These are phyloP conservation scores for Pisolithus marmoratus DNA, from an alignment of 768 basidiomycete species.

Conservation along the genomic window DNA sequence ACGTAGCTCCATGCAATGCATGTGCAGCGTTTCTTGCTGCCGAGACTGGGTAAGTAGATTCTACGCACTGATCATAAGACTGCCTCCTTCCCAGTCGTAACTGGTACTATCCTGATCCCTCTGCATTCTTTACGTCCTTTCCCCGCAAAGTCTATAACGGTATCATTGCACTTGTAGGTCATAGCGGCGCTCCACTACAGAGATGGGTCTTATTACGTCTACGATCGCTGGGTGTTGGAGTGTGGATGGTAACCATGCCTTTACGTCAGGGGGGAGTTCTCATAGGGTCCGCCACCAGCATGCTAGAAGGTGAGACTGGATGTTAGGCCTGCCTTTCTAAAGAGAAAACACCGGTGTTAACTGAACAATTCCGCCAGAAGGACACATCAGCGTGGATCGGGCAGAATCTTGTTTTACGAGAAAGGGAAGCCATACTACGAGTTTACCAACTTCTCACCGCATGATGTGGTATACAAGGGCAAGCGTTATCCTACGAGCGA, in stretches of 20 bases:
- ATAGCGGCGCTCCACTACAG: background rate
- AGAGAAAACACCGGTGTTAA: background rate
- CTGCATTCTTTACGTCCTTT: background rate
- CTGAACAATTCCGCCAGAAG: background rate
- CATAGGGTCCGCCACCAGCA: background rate
- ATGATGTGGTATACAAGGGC: slow-evolving; percentile 58
- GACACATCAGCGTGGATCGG: background rate
- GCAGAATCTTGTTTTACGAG: slow-evolving; percentile 55
- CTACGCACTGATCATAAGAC: background rate
- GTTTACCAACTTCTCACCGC: slow-evolving; percentile 69
- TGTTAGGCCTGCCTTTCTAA: background rate
- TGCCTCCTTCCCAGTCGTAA: background rate
- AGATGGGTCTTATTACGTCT: slow-evolving; percentile 1
- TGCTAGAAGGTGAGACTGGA: background rate
- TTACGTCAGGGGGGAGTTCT: background rate
- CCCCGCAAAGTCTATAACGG: background rate
- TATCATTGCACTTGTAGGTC: background rate
- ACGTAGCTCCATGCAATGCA: background rate
- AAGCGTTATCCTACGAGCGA: slow-evolving; percentile 70
- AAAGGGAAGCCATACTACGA: slow-evolving; percentile 62
- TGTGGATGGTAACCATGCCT: background rate
- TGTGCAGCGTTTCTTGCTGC: background rate
- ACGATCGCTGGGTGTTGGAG: background rate
- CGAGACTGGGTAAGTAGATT: background rate
- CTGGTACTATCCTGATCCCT: background rate